Evolutionary conservation across 139 green algal species (phyloP).

Genomic region (Chlamydomonas incerta): DNA sequence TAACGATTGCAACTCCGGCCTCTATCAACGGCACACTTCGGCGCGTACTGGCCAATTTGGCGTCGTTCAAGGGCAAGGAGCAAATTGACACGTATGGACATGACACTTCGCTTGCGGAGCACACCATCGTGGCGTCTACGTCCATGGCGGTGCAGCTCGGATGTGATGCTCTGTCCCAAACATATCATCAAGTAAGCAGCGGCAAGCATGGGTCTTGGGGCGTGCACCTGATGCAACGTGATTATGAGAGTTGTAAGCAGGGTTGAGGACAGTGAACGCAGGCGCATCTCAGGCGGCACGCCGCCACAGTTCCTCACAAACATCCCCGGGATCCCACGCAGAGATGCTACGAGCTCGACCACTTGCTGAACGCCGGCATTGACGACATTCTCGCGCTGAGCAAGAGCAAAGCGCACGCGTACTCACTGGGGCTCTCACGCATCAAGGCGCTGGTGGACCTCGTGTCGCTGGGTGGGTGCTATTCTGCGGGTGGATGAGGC

Average conservation of each 20-base stretch:
- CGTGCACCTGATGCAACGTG: no score
- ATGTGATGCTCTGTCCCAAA: not conserved
- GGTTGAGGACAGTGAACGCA: no score
- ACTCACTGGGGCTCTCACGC: not conserved
- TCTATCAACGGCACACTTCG: no score
- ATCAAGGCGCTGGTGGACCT: slow-evolving; percentile 23
- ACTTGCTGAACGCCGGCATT: not conserved
- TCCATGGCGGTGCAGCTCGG: not conserved
- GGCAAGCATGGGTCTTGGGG: not conserved
- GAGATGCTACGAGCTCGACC: slow-evolving; percentile 33
- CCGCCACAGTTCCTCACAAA: no score
- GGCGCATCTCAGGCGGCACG: no score
- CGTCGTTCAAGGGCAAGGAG: no score
- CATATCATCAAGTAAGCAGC: not conserved
- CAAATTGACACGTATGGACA: no score
- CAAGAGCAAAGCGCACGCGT: slow-evolving; percentile 1
- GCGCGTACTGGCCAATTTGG: no score
- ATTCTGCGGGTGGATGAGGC: no score
- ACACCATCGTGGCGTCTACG: slow-evolving; percentile 16
- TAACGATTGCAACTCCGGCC: no score
- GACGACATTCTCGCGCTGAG: not conserved
- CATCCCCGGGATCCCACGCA: not conserved
- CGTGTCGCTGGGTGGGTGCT: no score
- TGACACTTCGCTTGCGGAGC: not conserved
- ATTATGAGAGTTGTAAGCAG: no score